Evolutionary conservation across 139 green algal genomes (phyloP).

Genomic region (Nannochloris sp.): DNA sequence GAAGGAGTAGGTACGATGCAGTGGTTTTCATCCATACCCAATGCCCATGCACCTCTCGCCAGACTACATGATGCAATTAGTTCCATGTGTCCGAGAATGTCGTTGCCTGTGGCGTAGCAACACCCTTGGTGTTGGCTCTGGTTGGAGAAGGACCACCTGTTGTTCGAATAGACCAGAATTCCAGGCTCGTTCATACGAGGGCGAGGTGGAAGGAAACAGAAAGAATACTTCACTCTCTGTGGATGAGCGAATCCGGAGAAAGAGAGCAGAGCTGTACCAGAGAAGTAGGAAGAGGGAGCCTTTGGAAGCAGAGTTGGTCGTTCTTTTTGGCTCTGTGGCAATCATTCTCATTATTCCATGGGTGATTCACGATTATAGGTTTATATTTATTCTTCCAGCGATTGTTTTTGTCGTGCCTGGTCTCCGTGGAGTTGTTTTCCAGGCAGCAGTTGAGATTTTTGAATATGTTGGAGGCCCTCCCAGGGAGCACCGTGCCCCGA

Average conservation of each 20-base stretch:
- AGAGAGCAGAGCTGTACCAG: background rate
- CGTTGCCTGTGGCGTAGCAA: no score
- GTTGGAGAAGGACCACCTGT: no score
- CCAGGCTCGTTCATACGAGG: no score
- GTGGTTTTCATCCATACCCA: no score
- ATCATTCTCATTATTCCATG: constrained; percentile 10
- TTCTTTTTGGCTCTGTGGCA: constrained; percentile 14
- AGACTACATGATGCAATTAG: no score
- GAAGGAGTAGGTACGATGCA: no score
- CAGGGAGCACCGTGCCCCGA: no score
- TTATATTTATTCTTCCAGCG: constrained; percentile 2
- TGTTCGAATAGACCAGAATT: no score
- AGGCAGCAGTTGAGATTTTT: constrained; percentile 4
- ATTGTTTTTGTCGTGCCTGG: constrained; percentile 8
- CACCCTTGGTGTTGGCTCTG: no score
- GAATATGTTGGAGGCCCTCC: background rate
- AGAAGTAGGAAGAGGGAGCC: constrained; percentile 10
- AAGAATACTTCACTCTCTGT: background rate
- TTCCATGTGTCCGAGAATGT: no score
- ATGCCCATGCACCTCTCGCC: no score
- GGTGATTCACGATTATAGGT: constrained; percentile 4
- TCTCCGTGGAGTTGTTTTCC: background rate
- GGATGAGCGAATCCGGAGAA: background rate
- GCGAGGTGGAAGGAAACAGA: background rate
- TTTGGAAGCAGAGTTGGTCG: constrained; percentile 17